Base-by-base conservation (phyloP, 1,284 basidiomycete species). In the Rhodotorula sp. region DNA sequence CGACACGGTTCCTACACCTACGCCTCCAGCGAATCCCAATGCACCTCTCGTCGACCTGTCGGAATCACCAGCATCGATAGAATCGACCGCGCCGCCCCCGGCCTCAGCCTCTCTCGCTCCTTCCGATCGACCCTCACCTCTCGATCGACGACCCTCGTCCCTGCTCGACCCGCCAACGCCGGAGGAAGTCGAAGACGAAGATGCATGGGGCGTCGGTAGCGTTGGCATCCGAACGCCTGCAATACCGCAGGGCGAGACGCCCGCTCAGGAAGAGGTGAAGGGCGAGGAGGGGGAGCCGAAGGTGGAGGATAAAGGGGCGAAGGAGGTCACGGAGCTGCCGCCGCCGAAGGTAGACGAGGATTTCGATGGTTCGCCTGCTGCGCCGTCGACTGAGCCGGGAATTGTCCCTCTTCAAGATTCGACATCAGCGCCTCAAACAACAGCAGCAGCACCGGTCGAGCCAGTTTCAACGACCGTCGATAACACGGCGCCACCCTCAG, bases 131-230 rank as follows among this genome's bases (percentile, higher is more conserved):
- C 39, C 39, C 13, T 10, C 39, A 44, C 39, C 39, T 44, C 39
- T 44, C 39, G 39, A 44, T 17, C 39, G 39, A 44, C 11, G 19
- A 44, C 39, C 13, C 19, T 44, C 39, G 19, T 44, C 39, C 20
- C 29, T 20, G 17, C 54, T 39, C 27, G n/a, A 47, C 27, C 62
- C 49, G 39, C 53, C 52, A n/a, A n/a, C 51, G 19, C n/a, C 27
- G 19, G 52, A 32, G 22, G 63, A 24, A 15, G 48, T 7, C 24
- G 59, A 64, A 29, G 63, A 64, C 29, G 56, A 52, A 10, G 63
- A 59, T 10, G 56, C 56, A 4, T 64, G 63, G 63, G 63, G 63
- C 2, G 49, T 64, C 13, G 63, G 56, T 9, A 49, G 34, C 5
- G 22, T 64, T 15, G 56, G 48, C 24, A 46, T 44, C 39, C 39